Base-by-base conservation (phyloP, 1,284 basidiomycete species). In the Tylopilus sp. region DNA sequence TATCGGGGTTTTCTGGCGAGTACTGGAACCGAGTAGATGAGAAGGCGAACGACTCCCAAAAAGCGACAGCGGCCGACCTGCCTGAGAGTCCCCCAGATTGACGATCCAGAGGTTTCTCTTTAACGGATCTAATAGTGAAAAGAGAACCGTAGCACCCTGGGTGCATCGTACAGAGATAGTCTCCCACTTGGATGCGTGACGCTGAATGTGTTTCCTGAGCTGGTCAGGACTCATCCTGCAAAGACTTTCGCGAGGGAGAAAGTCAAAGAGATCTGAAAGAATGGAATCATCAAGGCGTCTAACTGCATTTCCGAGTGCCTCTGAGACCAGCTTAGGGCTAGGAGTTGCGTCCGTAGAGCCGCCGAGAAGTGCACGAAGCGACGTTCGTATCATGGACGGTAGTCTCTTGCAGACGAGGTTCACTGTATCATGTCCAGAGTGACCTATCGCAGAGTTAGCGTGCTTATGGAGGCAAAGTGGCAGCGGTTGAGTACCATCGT, bases 71-170 rank as follows among this genome's bases (percentile, higher is more conserved):
- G 44, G 28, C 69, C 41, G 58, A 82, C 83, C 78, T 65, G 83
- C 82, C 60, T 77, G 75, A 57, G 80, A 81, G 62, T 85, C 78
- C 14, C 83, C 83, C 30, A 86, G 68, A 63, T 81, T 83, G n/a
- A 76, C 78, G 34, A 84, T 69, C 83, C 83, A 85, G 11, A 86
- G 55, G 55, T 81, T 74, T 44, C 67, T 70, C 44, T 66, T 72
- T 10, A 60, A 54, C 5, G 81, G 77, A 63, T 85, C 80, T 33
- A 76, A 64, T 33, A 85, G 63, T 18, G 80, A 72, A 36, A 84
- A 60, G 30, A 86, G 68, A 20, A 77, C 77, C 1, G 84, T 85
- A n/a, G 75, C 73, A 26, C 84, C 84, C 37, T 81, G 75, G 54
- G 83, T 77, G 60, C 78, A 80, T 28, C 75, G 72, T 29, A 73